Conservation (phyloP, 1,139 yeast genomes). For the Petasospora fabianii region DNA sequence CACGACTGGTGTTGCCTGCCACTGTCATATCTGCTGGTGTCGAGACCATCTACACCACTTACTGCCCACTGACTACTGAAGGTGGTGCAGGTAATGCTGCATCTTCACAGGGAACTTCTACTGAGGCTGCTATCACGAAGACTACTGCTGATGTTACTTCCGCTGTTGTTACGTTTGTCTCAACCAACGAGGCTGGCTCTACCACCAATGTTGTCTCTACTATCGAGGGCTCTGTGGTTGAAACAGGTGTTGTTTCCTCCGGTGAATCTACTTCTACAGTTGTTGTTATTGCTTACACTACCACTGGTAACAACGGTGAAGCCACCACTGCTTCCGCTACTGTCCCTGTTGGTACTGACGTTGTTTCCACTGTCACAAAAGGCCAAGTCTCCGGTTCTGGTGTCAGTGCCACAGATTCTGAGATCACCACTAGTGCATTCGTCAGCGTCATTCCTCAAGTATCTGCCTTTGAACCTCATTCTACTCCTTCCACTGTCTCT, state of each 20-base stretch:
- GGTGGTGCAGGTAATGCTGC: no score
- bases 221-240: conserved; percentile 1
- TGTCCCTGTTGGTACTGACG: background rate
- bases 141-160: background rate
- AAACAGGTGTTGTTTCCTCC: background rate
- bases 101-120: no score
- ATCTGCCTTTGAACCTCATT: background rate
- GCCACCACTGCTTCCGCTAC: conserved; percentile 2
- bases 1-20: conserved; percentile 1
- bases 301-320: background rate
- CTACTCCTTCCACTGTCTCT: background rate
- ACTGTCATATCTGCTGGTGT: background rate
- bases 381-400: no score
- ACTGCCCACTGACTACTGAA: conserved; percentile 6
- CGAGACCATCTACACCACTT: conserved; percentile 2
- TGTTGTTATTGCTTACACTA: conserved; percentile 1
- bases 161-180: background rate
- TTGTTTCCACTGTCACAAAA: background rate
- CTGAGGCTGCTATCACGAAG: no score
- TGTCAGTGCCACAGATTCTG: background rate
- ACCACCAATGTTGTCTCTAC: conserved; percentile 1
- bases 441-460: background rate
- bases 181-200: background rate
- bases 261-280: background rate
- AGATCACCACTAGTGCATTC: background rate